A percentile compares a stretch with the other conserved stretches of the same genome.
Conservation (phyloP, 139 green algal species). For the Mesotaenium endlicherianum region DNA sequence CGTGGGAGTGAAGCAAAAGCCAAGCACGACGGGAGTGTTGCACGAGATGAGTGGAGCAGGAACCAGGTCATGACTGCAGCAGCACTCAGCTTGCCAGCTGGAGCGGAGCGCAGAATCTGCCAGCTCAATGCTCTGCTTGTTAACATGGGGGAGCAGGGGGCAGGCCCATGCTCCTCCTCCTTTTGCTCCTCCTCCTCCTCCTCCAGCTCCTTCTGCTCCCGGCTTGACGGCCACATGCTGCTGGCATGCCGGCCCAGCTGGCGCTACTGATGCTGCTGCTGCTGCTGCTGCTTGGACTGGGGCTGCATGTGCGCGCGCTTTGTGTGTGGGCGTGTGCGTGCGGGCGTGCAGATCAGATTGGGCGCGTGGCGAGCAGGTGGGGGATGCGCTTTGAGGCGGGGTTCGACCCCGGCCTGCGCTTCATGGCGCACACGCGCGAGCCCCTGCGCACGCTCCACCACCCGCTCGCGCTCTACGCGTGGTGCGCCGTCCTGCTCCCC, state of each 20-base stretch:
- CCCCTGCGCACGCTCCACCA: constrained; percentile 33
- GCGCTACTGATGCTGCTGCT: too few species aligned
- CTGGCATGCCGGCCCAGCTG: not conserved
- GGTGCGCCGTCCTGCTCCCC: not conserved
- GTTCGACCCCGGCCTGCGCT: not conserved
- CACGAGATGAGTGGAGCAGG: too few species aligned
- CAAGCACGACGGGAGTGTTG: too few species aligned
- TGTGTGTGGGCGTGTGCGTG: not conserved
- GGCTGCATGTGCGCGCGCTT: not conserved
- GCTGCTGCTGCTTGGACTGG: not conserved
- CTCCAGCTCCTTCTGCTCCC: not conserved
- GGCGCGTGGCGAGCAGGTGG: constrained; percentile 6
- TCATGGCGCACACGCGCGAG: constrained; percentile 49
- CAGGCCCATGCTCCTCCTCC: too few species aligned
- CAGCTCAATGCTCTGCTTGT: too few species aligned
- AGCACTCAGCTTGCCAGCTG: too few species aligned
- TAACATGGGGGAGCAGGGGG: too few species aligned
- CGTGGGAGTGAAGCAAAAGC: too few species aligned
- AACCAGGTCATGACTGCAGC: too few species aligned
- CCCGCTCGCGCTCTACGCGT: constrained; percentile 37
- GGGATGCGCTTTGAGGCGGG: constrained; percentile 9
- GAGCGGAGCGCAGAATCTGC: too few species aligned
- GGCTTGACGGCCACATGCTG: not conserved
- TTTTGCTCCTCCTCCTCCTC: too few species aligned
- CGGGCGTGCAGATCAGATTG: not conserved